phyloP scores from a whole-genome alignment of 1,284 basidiomycete genomes.

The Grifola frondosa region DNA sequence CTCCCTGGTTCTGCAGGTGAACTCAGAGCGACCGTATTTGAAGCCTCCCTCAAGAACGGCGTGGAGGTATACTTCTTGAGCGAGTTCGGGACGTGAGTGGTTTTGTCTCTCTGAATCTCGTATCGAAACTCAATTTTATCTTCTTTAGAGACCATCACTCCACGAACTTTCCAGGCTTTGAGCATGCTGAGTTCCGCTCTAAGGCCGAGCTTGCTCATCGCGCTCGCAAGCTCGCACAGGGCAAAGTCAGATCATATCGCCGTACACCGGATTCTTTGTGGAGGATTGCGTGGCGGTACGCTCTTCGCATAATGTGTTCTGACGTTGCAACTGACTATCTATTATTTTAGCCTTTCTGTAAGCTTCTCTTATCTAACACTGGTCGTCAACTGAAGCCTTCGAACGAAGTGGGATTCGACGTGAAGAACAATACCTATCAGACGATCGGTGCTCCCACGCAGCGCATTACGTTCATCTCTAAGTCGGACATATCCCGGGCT shows the following conservation, averaged over 20 bases:
- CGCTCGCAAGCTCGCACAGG: slow-evolving; percentile 19
- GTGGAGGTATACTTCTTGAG: slow-evolving; percentile 31
- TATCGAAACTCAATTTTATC: background rate
- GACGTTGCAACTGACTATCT: no score
- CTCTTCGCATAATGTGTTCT: background rate
- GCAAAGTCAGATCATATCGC: slow-evolving; percentile 25
- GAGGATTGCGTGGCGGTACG: slow-evolving; percentile 22
- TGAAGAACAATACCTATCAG: slow-evolving; percentile 12
- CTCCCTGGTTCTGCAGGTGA: slow-evolving; percentile 9
- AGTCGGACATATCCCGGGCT: slow-evolving; percentile 20
- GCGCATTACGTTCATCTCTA: slow-evolving; percentile 18
- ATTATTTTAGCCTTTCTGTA: slow-evolving; percentile 12
- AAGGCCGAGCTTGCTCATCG: slow-evolving; percentile 23
- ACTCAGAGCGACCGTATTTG: slow-evolving; percentile 19
- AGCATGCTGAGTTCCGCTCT: slow-evolving; percentile 23
- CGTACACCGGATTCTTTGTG: slow-evolving; percentile 29
- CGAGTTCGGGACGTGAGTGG: slow-evolving; percentile 31
- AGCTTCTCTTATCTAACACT: background rate
- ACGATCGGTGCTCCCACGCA: slow-evolving; percentile 15
- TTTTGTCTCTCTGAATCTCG: background rate
- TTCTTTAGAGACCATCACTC: slow-evolving; percentile 26
- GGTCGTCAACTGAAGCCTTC: no score
- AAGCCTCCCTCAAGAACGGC: slow-evolving; percentile 23
- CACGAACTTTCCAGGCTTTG: slow-evolving; percentile 29
- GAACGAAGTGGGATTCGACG: slow-evolving; percentile 25